Conservation (phyloP, 768 basidiomycete species). For the Baorangia bicolor region DNA sequence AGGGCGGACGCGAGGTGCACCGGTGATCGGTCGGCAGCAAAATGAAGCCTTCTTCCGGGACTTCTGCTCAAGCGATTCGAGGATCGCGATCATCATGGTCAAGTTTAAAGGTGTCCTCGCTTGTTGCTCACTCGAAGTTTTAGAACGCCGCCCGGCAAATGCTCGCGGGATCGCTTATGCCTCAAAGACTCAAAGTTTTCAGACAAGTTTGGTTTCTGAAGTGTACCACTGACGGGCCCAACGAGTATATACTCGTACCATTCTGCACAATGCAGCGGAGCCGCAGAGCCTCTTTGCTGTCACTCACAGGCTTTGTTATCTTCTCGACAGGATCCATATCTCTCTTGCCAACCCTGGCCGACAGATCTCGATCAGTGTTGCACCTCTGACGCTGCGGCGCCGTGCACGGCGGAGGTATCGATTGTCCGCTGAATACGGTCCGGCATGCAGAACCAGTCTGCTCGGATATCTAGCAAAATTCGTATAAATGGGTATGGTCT, state of each 20-base stretch:
- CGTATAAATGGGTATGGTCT: neutral
- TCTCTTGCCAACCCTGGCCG: neutral
- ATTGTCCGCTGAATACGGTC: neutral
- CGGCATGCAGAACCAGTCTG: neutral
- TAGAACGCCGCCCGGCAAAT: conserved; percentile 28
- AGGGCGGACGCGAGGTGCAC: neutral
- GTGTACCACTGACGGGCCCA: neutral
- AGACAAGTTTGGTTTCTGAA: neutral
- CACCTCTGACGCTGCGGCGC: conserved; percentile 16
- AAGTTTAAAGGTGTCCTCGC: conserved; percentile 29
- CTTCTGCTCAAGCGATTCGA: conserved; percentile 27
- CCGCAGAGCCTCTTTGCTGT: neutral
- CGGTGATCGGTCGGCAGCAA: conserved; percentile 27
- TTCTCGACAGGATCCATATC: neutral
- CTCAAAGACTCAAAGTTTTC: too few species aligned
- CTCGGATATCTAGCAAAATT: neutral
- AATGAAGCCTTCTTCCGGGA: conserved; percentile 20
- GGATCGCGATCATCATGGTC: conserved; percentile 28
- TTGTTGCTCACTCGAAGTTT: conserved; percentile 19
- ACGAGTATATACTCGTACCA: neutral
- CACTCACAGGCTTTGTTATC: neutral
- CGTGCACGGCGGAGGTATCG: conserved; percentile 5
- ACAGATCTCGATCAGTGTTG: conserved; percentile 9
- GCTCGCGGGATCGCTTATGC: conserved; percentile 34
- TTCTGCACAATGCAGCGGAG: neutral